phyloP scores from a whole-genome alignment of 805 yeast genomes.

The Zygosaccharomyces bailii region DNA sequence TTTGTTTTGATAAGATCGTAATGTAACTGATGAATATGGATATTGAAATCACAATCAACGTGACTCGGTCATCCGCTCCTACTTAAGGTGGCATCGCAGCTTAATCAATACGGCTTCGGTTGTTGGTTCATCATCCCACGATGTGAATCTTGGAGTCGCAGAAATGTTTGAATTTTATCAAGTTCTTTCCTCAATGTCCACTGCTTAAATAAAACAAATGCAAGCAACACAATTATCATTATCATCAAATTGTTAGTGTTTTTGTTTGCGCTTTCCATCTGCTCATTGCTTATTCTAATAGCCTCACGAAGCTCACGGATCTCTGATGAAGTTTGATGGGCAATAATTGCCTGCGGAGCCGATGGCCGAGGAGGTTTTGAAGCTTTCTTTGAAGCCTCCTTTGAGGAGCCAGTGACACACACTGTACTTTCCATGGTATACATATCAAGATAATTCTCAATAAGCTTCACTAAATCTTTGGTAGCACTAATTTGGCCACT shows the following conservation, averaged over 20 bases:
- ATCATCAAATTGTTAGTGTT: conserved; percentile 2
- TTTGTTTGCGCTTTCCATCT: background rate
- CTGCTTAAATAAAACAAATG: conserved; percentile 15
- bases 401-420: conserved; percentile 9
- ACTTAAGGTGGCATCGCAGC: too few relatives aligned
- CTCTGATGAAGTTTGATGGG: background rate
- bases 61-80: too few relatives aligned
- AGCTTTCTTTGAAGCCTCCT: background rate
- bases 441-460: conserved; percentile 28
- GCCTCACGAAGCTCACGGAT: background rate
- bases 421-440: conserved; percentile 17
- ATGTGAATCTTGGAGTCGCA: background rate
- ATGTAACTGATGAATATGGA: too few relatives aligned
- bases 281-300: background rate
- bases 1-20: too few relatives aligned
- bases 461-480: conserved; percentile 40
- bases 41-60: too few relatives aligned
- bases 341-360: background rate
- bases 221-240: conserved; percentile 12
- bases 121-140: too few relatives aligned
- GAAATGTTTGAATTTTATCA: conserved; percentile 1
- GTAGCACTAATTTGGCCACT: conserved; percentile 74
- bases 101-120: too few relatives aligned
- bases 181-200: conserved; percentile 14
- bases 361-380: background rate